Conservation (phyloP, 1,139 yeast genomes). For the Kodamaea ohmeri region DNA sequence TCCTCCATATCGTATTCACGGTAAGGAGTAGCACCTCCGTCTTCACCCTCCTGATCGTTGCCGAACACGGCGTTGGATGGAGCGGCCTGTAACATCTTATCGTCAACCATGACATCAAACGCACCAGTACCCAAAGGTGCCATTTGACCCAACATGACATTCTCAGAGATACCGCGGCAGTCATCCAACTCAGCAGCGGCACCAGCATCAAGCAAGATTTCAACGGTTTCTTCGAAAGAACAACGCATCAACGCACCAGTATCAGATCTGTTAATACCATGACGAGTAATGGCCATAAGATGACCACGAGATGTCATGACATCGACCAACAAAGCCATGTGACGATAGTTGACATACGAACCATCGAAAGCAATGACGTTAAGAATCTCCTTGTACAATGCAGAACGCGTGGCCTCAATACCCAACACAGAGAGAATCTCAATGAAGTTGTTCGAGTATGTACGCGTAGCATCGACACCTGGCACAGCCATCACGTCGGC, state of each 20-base stretch:
- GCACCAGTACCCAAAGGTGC: constrained; percentile 99
- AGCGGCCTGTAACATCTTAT: constrained; percentile 71
- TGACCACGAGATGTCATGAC: constrained; percentile 99
- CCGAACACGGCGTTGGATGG: constrained; percentile 52
- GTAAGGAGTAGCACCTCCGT: constrained; percentile 95
- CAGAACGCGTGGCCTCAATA: constrained; percentile 97
- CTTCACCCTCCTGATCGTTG: constrained; percentile 39
- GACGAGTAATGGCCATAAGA: constrained; percentile 98
- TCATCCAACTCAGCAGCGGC: constrained; percentile 97
- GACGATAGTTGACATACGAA: constrained; percentile 98
- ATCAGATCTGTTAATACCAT: constrained; percentile 97
- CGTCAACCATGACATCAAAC: constrained; percentile 94
- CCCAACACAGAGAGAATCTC: constrained; percentile 94
- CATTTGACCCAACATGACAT: constrained; percentile 95
- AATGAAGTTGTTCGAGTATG: constrained; percentile 94
- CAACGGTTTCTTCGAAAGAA: constrained; percentile 98
- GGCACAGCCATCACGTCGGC: constrained; percentile 94
- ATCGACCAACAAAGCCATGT: constrained; percentile 94
- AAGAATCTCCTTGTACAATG: constrained; percentile 87
- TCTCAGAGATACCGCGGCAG: constrained; percentile 97
- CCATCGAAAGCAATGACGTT: constrained; percentile 99
- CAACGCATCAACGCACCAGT: constrained; percentile 99
- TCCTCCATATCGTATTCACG: constrained; percentile 78
- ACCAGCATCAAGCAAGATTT: constrained; percentile 95
- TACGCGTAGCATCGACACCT: constrained; percentile 88